These are phyloP conservation scores for Penicillium sclerotigenum DNA, from an alignment of 2,329 filamentous ascomycete species.

Conservation along the genomic window DNA sequence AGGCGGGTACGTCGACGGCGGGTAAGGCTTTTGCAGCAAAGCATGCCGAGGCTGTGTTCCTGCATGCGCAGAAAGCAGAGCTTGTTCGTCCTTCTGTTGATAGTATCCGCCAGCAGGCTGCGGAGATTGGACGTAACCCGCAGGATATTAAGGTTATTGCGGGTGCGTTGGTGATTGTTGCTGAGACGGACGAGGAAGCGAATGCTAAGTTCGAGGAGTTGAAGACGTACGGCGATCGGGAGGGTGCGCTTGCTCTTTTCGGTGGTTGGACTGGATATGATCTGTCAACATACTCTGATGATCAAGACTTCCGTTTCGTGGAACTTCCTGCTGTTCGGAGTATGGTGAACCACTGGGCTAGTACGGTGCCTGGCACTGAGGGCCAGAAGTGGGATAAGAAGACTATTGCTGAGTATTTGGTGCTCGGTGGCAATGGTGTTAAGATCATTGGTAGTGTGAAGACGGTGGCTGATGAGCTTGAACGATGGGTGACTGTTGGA, in stretches of 20 bases:
- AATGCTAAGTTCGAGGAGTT: slow-evolving; percentile 44
- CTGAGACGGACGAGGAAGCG: slow-evolving; percentile 45
- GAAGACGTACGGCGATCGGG: slow-evolving; percentile 44
- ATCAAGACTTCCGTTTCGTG: slow-evolving; percentile 47
- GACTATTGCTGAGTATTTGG: slow-evolving; percentile 35
- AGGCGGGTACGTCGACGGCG: slow-evolving; percentile 47
- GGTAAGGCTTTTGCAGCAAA: slow-evolving; percentile 47
- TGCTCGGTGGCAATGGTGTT: slow-evolving; percentile 35
- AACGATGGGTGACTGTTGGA: slow-evolving; percentile 36
- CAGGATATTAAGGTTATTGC: slow-evolving; percentile 45
- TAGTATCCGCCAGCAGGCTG: slow-evolving; percentile 41
- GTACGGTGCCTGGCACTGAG: slow-evolving; percentile 42
- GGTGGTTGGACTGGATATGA: slow-evolving; percentile 50
- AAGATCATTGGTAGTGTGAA: slow-evolving; percentile 37
- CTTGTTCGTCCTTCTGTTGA: slow-evolving; percentile 44
- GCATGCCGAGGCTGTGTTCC: slow-evolving; percentile 48
- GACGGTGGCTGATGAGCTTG: slow-evolving; percentile 39
- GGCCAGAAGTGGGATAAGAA: slow-evolving; percentile 41
- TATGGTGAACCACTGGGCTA: slow-evolving; percentile 47
- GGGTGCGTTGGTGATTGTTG: slow-evolving; percentile 45
- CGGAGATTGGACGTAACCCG: slow-evolving; percentile 39
- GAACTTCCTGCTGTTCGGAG: slow-evolving; percentile 43
- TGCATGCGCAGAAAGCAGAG: slow-evolving; percentile 45
- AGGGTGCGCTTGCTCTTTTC: slow-evolving; percentile 46
- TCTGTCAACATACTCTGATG: slow-evolving; percentile 42